Base-by-base conservation (phyloP, 306 rosid species). In the Begonia loranthoides region DNA sequence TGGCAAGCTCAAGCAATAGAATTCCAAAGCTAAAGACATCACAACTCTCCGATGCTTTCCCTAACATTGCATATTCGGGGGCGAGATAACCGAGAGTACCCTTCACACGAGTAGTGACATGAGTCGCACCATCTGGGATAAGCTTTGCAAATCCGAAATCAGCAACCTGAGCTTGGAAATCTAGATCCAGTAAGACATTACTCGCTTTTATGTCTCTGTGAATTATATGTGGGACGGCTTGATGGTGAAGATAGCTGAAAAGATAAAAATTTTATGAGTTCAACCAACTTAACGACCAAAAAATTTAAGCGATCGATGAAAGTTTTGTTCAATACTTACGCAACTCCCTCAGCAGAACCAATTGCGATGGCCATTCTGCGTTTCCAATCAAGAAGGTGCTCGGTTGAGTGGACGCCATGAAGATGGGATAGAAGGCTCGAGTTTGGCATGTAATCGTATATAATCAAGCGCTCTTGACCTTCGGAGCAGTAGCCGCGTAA, bases 11-110 rank as follows among this genome's bases (percentile, higher is more conserved):
- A 38, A 79, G 72, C 47, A 79, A 66, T 34, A 79, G 86, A 47
- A 79, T 66, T 40, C 86, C 86, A 5, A 71, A 75, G 66, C 86
- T 79, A 60, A 60, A 79, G 15, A 79, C 81, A 66, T 79, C 86
- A 34, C 81, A 79, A 52, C 74, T 60, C 74, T 75, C 79, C 7
- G 64, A 68, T 54, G 79, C 86, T 70, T 79, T 79, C 51, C 86
- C 86, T 22, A 75, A 52, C 81, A 79, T 75, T 15, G 79, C 81
- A 66, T 79, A 79, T 55, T 79, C 86, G 1, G 86, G 86, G 13
- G 86, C 86, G 6, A 79, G 76, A 63, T 79, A 79, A 54, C 86
- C 86, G 0, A 79, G 81, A 54, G 86, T 79, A 43, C 86, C 86
- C 72, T 79, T 79, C 45, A 79, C 86, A 68, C 79, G 59, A 3